Conservation (phyloP, 257 asterid species). For the Paulownia fortunei region DNA sequence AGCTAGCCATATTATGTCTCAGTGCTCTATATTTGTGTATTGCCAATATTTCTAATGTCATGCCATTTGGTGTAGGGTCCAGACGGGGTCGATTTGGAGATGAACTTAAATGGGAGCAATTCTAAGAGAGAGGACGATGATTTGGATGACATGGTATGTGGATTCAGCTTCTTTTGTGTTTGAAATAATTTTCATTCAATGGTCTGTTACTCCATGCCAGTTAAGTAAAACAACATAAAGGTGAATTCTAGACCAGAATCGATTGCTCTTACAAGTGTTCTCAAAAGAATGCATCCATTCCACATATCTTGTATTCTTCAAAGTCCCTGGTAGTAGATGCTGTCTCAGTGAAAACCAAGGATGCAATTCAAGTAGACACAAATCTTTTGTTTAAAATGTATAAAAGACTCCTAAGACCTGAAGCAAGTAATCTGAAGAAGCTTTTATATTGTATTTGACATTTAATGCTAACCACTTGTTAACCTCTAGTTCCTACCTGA, state of each 20-base stretch:
- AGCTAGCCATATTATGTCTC: background rate
- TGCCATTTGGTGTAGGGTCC: conserved; percentile 68
- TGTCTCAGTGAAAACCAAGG: background rate
- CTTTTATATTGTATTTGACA: background rate
- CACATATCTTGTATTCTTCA: background rate
- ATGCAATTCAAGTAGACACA: background rate
- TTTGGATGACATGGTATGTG: conserved; percentile 85
- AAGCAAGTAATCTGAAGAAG: background rate
- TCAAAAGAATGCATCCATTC: background rate
- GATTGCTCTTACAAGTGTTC: background rate
- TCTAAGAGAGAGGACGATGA: conserved; percentile 75
- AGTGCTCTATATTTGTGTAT: background rate
- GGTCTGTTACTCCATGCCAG: background rate
- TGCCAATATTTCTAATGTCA: background rate
- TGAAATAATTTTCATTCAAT: background rate
- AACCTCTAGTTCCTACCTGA: background rate
- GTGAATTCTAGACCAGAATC: background rate
- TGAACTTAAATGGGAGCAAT: conserved; percentile 86
- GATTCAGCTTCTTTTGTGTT: conserved; percentile 23
- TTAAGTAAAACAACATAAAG: background rate
- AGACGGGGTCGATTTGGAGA: conserved; percentile 96
- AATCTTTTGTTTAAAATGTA: background rate
- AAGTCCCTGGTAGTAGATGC: background rate
- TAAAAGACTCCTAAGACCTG: background rate
- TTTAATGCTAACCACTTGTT: background rate